Evolutionary conservation across 805 yeast species (phyloP).

Genomic region (Metschnikowia bowlesiae): DNA sequence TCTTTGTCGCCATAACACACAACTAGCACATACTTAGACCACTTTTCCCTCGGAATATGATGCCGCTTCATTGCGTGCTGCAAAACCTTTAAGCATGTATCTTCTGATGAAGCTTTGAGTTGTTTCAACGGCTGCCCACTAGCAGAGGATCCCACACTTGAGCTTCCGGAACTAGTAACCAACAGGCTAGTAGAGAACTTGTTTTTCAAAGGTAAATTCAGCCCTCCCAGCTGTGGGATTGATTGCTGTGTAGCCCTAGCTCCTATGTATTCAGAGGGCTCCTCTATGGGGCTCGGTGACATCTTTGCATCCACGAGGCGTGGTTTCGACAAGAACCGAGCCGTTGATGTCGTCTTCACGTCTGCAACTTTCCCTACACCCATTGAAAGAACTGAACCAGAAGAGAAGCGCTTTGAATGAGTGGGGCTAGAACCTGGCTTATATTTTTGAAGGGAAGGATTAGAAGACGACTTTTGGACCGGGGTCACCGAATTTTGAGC

Average conservation of each 20-base stretch:
- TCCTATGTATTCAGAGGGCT: conserved; percentile 1
- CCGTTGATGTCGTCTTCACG: conserved; percentile 5
- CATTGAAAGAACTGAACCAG: conserved; percentile 35
- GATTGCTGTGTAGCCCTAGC: conserved; percentile 4
- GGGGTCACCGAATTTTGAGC: not conserved
- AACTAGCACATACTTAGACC: conserved; percentile 84
- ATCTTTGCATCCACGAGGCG: conserved; percentile 13
- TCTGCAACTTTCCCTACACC: conserved; percentile 40
- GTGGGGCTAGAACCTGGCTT: conserved; percentile 13
- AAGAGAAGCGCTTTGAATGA: conserved; percentile 33
- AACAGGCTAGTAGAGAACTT: conserved; percentile 12
- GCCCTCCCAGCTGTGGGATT: not conserved
- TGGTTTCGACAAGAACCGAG: conserved; percentile 12
- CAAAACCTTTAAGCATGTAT: conserved; percentile 81
- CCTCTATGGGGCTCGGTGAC: conserved; percentile 7
- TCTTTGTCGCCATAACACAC: conserved; percentile 91
- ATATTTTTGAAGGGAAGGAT: conserved; percentile 3
- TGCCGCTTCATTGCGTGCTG: conserved; percentile 88
- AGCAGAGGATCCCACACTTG: conserved; percentile 2
- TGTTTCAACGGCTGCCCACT: conserved; percentile 64
- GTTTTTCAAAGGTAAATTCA: conserved; percentile 4
- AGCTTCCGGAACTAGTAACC: conserved; percentile 1
- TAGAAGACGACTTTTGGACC: conserved; percentile 1
- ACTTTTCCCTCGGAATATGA: conserved; percentile 69
- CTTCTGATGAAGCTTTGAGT: conserved; percentile 80